A percentile compares a stretch with the other conserved stretches of the same genome.
Evolutionary conservation across 2,329 filamentous ascomycete species (phyloP).

Genomic region (Aureobasidium lini): DNA sequence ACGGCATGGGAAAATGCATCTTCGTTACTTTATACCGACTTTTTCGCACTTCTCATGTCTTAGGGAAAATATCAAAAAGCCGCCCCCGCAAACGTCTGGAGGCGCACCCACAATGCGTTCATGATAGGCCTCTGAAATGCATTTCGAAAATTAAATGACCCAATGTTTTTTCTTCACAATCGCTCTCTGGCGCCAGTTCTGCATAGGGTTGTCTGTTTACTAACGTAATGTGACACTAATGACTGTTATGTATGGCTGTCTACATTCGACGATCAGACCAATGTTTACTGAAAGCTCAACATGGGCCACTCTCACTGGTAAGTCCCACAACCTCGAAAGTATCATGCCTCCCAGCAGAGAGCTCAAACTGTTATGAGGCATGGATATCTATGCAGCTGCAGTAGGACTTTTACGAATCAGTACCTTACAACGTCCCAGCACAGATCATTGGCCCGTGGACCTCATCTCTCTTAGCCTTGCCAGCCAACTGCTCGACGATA

Average conservation of each 20-base stretch:
- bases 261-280: too few species aligned
- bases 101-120: constrained; percentile 14
- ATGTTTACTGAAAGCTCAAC: too few species aligned
- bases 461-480: constrained; percentile 41
- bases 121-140: constrained; percentile 15
- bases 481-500: constrained; percentile 30
- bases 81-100: constrained; percentile 13
- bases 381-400: too few species aligned
- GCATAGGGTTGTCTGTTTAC: too few species aligned
- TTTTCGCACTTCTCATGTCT: constrained; percentile 12
- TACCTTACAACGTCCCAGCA: constrained; percentile 14
- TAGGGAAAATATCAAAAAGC: constrained; percentile 11
- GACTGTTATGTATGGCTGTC: too few species aligned
- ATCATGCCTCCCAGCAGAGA: too few species aligned
- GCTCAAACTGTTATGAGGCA: too few species aligned
- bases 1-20: constrained; percentile 14
- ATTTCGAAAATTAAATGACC: constrained; percentile 13
- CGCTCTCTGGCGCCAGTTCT: neutral
- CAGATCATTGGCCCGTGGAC: constrained; percentile 42
- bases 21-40: constrained; percentile 14
- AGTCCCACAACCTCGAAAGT: too few species aligned
- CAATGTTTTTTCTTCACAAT: neutral
- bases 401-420: too few species aligned
- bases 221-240: too few species aligned
- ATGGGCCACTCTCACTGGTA: too few species aligned